Base-by-base conservation (phyloP, 2,329 filamentous ascomycete species). In the Colletotrichum lupini region DNA sequence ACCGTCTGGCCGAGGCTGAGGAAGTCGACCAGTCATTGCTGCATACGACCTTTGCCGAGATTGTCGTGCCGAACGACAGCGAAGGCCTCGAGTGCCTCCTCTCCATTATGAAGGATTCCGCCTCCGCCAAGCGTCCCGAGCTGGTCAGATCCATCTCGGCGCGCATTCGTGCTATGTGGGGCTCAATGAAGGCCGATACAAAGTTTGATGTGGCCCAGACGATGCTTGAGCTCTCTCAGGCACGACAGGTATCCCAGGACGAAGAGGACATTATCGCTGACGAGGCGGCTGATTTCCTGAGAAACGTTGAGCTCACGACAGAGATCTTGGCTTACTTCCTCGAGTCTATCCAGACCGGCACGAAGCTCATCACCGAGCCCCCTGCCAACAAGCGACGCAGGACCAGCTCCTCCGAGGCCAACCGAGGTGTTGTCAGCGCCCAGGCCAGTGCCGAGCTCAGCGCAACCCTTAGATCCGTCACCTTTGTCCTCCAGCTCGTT, bases 401-500 rank as follows among this genome's bases (percentile, higher is more conserved):
- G 68, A 94, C 91, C 0, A 97, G 94, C 82, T 91, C 92, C 67
- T 92, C 90, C 19, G 93, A 94, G 76, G 88, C 90, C 76, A 88
- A 90, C 68, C 85, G 86, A 67, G 89, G 89, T 59, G 85, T 91
- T 67, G 85, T 91, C 67, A 88, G 89, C 46, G 85, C 88, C 16
- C 90, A 92, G 75, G 89, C 92, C 68, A 90, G 91, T 42, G 87
- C 89, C 7, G 91, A 94, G 78, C 83, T 95, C 35, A 90, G 89
- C 75, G 87, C 88, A 60, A 89, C 92, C 7, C 88, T 98, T 75
- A 91, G 91, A 77, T 93, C 93, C 77, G 89, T 96, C 67, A 98
- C 95, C 0, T 92, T 98, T 79, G 94, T 98, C 12, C 86, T 98
- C 49, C 95, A 98, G 81, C 85, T 98, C 30, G 90, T 98, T 19